phyloP scores from a whole-genome alignment of 257 asterid species.

The Ilex aquifolium region DNA sequence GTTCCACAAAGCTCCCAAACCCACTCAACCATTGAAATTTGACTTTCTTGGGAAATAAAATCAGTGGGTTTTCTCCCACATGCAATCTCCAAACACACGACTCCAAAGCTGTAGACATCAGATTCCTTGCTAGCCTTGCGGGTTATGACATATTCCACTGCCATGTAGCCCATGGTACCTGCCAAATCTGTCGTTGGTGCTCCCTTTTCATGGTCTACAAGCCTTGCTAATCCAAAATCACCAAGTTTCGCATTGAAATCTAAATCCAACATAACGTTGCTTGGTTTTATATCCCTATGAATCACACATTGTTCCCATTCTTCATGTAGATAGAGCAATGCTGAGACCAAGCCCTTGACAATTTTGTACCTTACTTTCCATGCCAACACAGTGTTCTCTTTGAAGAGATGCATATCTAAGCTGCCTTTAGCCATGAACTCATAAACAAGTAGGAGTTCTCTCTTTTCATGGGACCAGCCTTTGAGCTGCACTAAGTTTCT shows the following conservation, averaged over 20 bases:
- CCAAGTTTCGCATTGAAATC: constrained; percentile 9
- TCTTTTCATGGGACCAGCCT: constrained; percentile 10
- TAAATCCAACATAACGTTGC: constrained; percentile 9
- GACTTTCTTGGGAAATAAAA: not conserved
- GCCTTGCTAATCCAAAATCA: constrained; percentile 10
- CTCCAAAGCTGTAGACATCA: not conserved
- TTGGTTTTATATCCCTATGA: constrained; percentile 11
- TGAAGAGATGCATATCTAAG: not conserved
- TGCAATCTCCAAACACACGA: constrained; percentile 1
- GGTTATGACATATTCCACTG: not conserved
- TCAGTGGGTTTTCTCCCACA: constrained; percentile 12
- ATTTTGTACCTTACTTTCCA: not conserved
- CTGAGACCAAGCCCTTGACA: not conserved
- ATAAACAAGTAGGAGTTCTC: not conserved
- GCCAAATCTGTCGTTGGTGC: constrained; percentile 1
- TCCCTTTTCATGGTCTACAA: constrained; percentile 3
- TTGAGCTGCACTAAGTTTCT: constrained; percentile 8
- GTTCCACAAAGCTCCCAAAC: constrained; percentile 19
- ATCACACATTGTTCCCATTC: constrained; percentile 6
- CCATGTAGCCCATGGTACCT: constrained; percentile 11
- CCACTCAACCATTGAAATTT: constrained; percentile 18
- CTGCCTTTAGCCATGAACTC: not conserved
- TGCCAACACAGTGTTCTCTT: not conserved
- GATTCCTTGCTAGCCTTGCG: constrained; percentile 9
- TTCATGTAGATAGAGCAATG: constrained; percentile 7